These are phyloP conservation scores for Xylaria sp. DNA, from an alignment of 2,329 filamentous ascomycete species.

Conservation along the genomic window DNA sequence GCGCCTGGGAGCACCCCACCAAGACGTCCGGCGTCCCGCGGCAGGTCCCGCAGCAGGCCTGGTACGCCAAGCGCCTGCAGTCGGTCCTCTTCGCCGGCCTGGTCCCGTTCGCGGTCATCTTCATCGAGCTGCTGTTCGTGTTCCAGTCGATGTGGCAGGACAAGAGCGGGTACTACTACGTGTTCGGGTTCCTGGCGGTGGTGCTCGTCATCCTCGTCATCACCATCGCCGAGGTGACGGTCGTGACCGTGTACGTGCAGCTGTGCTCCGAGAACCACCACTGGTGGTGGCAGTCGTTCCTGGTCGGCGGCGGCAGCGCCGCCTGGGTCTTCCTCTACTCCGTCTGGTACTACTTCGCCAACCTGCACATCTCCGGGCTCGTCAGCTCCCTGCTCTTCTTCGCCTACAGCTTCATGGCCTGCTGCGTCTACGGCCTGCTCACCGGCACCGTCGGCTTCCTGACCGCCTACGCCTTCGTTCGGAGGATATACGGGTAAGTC, in stretches of 20 bases:
- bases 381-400: constrained; percentile 83
- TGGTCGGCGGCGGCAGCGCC: constrained; percentile 74
- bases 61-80: constrained; percentile 70
- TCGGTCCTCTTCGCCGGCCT: constrained; percentile 73
- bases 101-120: constrained; percentile 83
- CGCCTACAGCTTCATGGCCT: constrained; percentile 80
- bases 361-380: constrained; percentile 79
- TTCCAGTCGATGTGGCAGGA: constrained; percentile 89
- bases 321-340: constrained; percentile 84
- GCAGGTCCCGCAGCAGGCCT: constrained; percentile 73
- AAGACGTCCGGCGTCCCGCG: constrained; percentile 73
- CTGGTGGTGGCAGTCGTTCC: constrained; percentile 92
- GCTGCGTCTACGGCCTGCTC: constrained; percentile 77
- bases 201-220: constrained; percentile 73
- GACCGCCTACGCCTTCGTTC: constrained; percentile 80
- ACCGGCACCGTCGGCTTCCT: constrained; percentile 85
- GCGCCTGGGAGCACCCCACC: constrained; percentile 79
- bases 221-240: constrained; percentile 79
- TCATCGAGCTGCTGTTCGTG: constrained; percentile 84
- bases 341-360: constrained; percentile 80
- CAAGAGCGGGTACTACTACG: constrained; percentile 89
- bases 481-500: constrained; percentile 77
- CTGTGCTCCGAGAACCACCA: constrained; percentile 85
- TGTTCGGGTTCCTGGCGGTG: constrained; percentile 82
- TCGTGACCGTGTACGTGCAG: constrained; percentile 81